Base-by-base conservation (phyloP, 495 filamentous ascomycete species). In the Aspergillus affinis region DNA sequence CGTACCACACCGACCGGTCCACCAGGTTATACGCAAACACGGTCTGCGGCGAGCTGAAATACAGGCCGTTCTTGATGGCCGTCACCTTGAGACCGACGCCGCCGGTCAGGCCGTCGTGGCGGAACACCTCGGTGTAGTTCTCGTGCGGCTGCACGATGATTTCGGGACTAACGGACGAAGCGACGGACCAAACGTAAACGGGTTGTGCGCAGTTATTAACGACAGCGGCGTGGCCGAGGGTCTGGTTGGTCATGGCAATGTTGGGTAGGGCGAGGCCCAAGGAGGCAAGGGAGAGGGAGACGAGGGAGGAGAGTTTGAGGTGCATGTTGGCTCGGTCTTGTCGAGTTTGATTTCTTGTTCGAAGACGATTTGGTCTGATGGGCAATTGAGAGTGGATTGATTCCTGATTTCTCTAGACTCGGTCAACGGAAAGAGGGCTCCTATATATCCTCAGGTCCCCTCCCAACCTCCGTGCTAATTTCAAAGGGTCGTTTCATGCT, bases 61-160 rank as follows among this genome's bases (percentile, higher is more conserved):
- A 83, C 30, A 86, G 72, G 19, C 83, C 83, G 61, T 82, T 67
- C 18, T 64, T 9, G 12, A 65, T 59, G 7, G 65, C 75, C 36
- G 81, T 84, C 57, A 86, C 69, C 62, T 87, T 87, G 62, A 87
- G 65, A 0, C 82, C 77, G 50, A 81, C 76, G 51, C 84, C 84
- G 51, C 84, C 84, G 27, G 74, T 77, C 2, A 65, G 51, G 3
- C 65, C 26, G 62, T 85, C 82, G n/a, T 69, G 66, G 55, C 66
- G 71, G 67, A 74, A 85, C 3, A 57, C 41, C 62, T 84, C 81
- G 21, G 20, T 61, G 67, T 80, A 82, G 19, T 45, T 48, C 8
- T 58, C 23, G 36, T 52, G 57, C 4, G 69, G 68, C 4, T 41
- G 30, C 13, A 75, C 1, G 6, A 75, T 63, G 20, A 61, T 63